phyloP scores from a whole-genome alignment of 768 basidiomycete genomes.

The Russula griseocarnosa region DNA sequence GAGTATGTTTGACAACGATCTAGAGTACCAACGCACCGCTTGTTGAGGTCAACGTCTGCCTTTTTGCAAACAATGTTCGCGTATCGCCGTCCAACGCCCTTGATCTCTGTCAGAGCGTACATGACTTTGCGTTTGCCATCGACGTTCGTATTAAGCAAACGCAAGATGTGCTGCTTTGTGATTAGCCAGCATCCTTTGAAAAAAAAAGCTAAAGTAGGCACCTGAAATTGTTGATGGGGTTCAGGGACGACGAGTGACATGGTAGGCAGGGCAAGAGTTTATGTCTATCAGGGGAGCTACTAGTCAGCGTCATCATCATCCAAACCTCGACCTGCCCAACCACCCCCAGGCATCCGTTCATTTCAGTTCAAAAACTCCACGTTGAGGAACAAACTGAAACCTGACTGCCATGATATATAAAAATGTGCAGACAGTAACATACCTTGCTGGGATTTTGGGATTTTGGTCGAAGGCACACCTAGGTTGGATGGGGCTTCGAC shows the following conservation, averaged over 20 bases:
- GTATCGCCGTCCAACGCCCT: slow-evolving; percentile 99
- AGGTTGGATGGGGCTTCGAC: background rate
- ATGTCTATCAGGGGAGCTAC: background rate
- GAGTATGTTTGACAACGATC: background rate
- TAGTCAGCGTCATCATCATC: slow-evolving; percentile 24
- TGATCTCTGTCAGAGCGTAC: slow-evolving; percentile 99
- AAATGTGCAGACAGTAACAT: background rate
- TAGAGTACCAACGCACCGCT: slow-evolving; percentile 63
- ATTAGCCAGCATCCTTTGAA: slow-evolving; percentile 1
- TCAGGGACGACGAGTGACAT: slow-evolving; percentile 99
- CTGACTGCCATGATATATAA: background rate
- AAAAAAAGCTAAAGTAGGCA: slow-evolving; percentile 34
- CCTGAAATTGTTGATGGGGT: slow-evolving; percentile 93
- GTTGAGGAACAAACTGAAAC: background rate
- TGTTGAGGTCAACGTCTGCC: slow-evolving; percentile 97
- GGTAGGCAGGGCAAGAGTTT: slow-evolving; percentile 28
- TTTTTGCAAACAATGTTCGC: slow-evolving; percentile 99
- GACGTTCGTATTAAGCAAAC: slow-evolving; percentile 99
- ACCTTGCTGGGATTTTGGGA: slow-evolving; percentile 23
- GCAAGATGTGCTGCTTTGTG: slow-evolving; percentile 83
- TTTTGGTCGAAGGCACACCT: background rate
- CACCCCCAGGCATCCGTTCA: slow-evolving; percentile 13
- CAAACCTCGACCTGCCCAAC: slow-evolving; percentile 21
- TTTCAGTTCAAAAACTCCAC: background rate
- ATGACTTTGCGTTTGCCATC: slow-evolving; percentile 99